Percentiles rank a stretch among this genome's conserved stretches.
These are phyloP conservation scores for Andrographis paniculata DNA, from an alignment of 305 asterid genomes.

Conservation along the genomic window DNA sequence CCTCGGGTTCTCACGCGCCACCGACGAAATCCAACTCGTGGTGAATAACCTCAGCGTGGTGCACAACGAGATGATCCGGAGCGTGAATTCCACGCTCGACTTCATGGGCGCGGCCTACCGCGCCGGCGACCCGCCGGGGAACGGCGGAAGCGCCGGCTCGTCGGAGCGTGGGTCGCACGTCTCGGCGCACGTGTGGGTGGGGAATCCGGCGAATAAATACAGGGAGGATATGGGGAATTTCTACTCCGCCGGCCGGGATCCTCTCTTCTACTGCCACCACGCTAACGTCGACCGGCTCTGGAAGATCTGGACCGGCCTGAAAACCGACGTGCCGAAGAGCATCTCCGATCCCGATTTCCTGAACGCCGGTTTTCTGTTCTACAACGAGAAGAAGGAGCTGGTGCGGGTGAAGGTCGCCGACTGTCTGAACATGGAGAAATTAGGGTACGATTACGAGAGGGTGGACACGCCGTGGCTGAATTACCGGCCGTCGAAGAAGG, in stretches of 20 bases:
- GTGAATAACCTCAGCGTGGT: constrained; percentile 25
- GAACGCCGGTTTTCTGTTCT: constrained; percentile 45
- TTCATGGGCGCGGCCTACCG: constrained; percentile 32
- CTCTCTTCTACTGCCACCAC: constrained; percentile 33
- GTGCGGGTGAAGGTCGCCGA: constrained; percentile 34
- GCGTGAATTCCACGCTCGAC: constrained; percentile 21
- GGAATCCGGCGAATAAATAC: no score
- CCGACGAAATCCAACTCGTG: constrained; percentile 21
- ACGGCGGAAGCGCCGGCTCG: no score
- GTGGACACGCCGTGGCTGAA: constrained; percentile 40
- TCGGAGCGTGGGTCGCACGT: no score
- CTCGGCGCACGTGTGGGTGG: no score
- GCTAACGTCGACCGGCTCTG: constrained; percentile 49
- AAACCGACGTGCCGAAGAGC: constrained; percentile 25
- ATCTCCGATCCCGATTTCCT: constrained; percentile 29
- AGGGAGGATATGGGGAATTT: constrained; percentile 36
- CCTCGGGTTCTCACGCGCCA: constrained; percentile 21
- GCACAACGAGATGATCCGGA: constrained; percentile 31
- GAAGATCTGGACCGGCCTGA: constrained; percentile 28
- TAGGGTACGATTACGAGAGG: constrained; percentile 36
- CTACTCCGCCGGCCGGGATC: constrained; percentile 33
- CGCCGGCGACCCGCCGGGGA: constrained; percentile 20
- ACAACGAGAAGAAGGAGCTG: constrained; percentile 37
- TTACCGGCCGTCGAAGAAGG: constrained; percentile 29
- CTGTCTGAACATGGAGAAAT: constrained; percentile 13